Evolutionary conservation across 2,329 filamentous ascomycete species (phyloP).

Genomic region (Penicillium palitans): DNA sequence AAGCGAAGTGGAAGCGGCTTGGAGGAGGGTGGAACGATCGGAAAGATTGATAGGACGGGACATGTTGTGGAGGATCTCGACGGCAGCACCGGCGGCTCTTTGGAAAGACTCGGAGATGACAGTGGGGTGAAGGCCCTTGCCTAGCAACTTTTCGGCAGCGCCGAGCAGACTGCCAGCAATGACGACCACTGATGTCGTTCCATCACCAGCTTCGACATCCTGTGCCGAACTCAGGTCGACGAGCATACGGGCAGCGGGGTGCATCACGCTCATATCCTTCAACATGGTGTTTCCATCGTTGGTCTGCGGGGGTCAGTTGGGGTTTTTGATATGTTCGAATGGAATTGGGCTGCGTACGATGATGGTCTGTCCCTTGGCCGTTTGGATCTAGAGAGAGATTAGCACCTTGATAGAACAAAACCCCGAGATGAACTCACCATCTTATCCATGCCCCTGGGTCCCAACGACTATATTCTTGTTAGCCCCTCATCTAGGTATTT

Average conservation of each 20-base stretch:
- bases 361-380: constrained; percentile 92
- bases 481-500: constrained; percentile 39
- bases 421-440: constrained; percentile 58
- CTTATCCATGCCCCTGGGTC: constrained; percentile 97
- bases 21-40: constrained; percentile 86
- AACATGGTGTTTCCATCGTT: constrained; percentile 99
- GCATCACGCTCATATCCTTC: constrained; percentile 98
- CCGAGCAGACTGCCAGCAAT: constrained; percentile 94
- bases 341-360: constrained; percentile 57
- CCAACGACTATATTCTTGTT: constrained; percentile 65
- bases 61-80: constrained; percentile 90
- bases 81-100: constrained; percentile 83
- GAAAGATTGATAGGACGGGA: constrained; percentile 86
- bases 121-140: constrained; percentile 93
- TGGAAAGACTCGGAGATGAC: constrained; percentile 98
- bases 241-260: constrained; percentile 99
- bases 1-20: constrained; percentile 94
- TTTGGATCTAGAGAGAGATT: constrained; percentile 68
- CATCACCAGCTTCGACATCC: constrained; percentile 97
- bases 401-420: constrained; percentile 17
- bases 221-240: constrained; percentile 96
- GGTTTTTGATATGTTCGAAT: constrained; percentile 7
- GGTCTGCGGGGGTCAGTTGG: constrained; percentile 56
- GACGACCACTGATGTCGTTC: constrained; percentile 96
- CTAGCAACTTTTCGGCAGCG: constrained; percentile 85